Percentiles rank a stretch among this genome's conserved stretches.
These are phyloP conservation scores for Alternaria angustiovoidea DNA, from an alignment of 2,329 filamentous ascomycete species.

Conservation along the genomic window DNA sequence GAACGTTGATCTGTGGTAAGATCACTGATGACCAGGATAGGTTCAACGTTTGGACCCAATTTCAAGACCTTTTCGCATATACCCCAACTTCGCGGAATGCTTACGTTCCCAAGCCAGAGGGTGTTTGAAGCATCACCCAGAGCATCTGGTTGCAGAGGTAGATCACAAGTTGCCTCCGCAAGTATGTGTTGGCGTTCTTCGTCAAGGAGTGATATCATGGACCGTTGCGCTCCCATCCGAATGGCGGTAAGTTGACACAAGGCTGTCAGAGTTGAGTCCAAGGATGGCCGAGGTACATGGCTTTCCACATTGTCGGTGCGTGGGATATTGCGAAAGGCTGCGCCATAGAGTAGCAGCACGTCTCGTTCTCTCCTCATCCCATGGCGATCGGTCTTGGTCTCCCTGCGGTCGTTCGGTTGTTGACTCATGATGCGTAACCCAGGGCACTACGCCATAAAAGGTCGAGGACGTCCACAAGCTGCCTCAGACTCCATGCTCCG, in stretches of 20 bases:
- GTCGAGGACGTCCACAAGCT: background rate
- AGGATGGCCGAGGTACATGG: slow-evolving; percentile 30
- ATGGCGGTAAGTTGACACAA: slow-evolving; percentile 49
- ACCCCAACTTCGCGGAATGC: slow-evolving; percentile 37
- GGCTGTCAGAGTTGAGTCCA: slow-evolving; percentile 43
- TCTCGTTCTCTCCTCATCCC: slow-evolving; percentile 39
- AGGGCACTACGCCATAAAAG: background rate
- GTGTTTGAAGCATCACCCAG: slow-evolving; percentile 11
- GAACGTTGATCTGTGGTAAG: background rate
- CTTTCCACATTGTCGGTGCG: slow-evolving; percentile 22
- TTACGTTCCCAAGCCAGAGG: slow-evolving; percentile 44
- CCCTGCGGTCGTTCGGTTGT: slow-evolving; percentile 2
- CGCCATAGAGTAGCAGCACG: slow-evolving; percentile 35
- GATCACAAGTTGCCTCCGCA: slow-evolving; percentile 47
- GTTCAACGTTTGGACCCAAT: background rate
- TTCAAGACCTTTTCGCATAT: slow-evolving; percentile 35
- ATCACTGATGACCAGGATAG: slow-evolving; percentile 24
- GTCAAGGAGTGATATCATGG: slow-evolving; percentile 50
- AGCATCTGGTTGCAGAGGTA: slow-evolving; percentile 29
- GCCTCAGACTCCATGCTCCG: background rate
- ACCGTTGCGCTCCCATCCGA: slow-evolving; percentile 42
- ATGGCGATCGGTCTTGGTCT: slow-evolving; percentile 10
- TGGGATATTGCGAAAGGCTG: slow-evolving; percentile 35
- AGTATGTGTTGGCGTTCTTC: slow-evolving; percentile 46
- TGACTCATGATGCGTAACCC: slow-evolving; percentile 10